A percentile compares a stretch with the other conserved stretches of the same genome.
These are phyloP conservation scores for Ophiostoma pallidulum DNA, from an alignment of 2,329 filamentous ascomycete genomes.

Conservation along the genomic window DNA sequence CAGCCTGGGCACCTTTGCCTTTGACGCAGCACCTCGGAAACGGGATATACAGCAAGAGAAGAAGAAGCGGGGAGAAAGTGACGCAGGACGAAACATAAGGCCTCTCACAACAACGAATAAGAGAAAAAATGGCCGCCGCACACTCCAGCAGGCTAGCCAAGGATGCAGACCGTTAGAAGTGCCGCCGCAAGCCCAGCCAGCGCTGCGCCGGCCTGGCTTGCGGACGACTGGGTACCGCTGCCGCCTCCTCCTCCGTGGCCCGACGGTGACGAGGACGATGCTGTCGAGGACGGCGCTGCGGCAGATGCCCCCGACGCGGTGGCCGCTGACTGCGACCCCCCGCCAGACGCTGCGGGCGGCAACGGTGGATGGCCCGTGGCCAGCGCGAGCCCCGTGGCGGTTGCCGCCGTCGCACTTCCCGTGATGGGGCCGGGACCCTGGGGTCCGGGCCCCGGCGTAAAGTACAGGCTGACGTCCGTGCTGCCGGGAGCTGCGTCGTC, in stretches of 20 bases:
- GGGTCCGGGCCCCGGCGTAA: constrained; percentile 24
- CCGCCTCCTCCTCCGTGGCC: neutral
- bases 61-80: neutral
- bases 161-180: neutral
- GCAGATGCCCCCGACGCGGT: neutral
- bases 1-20: too few species aligned
- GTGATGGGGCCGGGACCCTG: constrained; percentile 31
- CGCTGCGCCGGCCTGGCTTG: neutral
- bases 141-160: neutral
- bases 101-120: neutral
- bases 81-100: neutral
- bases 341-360: neutral
- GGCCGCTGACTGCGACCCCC: neutral
- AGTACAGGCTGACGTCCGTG: constrained; percentile 32
- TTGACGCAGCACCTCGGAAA: too few species aligned
- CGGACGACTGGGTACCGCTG: neutral
- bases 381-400: constrained; percentile 19
- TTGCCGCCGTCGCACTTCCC: constrained; percentile 29
- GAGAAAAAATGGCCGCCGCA: neutral
- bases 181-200: neutral
- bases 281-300: neutral
- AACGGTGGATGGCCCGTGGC: constrained; percentile 10
- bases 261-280: neutral
- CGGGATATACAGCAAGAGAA: neutral
- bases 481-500: constrained; percentile 22